Evolutionary conservation across 1,284 basidiomycete genomes (phyloP).

Genomic region (Quambalaria eucalypti): DNA sequence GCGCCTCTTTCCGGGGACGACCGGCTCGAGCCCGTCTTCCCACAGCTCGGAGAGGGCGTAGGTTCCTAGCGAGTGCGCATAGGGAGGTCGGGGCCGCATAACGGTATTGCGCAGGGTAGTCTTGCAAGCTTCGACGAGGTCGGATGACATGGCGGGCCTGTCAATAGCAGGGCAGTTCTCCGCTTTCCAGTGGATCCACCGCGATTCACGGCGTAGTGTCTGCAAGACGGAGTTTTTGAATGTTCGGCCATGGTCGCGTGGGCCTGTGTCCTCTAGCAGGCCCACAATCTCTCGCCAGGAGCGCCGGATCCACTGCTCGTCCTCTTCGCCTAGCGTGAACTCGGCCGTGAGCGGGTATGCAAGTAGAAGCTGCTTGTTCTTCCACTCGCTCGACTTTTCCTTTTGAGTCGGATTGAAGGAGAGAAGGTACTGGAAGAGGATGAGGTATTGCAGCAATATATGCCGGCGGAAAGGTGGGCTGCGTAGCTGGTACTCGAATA

Average conservation of each 20-base stretch:
- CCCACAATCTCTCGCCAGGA: constrained; percentile 30
- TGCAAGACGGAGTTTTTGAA: constrained; percentile 31
- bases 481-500: constrained; percentile 67
- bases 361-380: constrained; percentile 31
- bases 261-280: background rate
- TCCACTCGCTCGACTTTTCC: constrained; percentile 53
- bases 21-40: constrained; percentile 32
- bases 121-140: constrained; percentile 17
- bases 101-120: constrained; percentile 14
- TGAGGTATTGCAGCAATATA: constrained; percentile 73
- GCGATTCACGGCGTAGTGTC: constrained; percentile 26
- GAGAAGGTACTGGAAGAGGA: constrained; percentile 69
- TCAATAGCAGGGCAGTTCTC: constrained; percentile 38
- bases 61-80: constrained; percentile 26
- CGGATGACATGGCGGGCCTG: constrained; percentile 18
- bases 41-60: constrained; percentile 39
- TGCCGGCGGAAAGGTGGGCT: constrained; percentile 84
- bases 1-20: constrained; percentile 14
- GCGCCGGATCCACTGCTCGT: constrained; percentile 24
- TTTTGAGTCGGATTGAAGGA: constrained; percentile 66
- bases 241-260: constrained; percentile 9
- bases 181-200: constrained; percentile 42
- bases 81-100: constrained; percentile 3
- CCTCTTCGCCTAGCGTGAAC: constrained; percentile 5
- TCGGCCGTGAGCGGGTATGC: background rate